phyloP scores from a whole-genome alignment of 495 filamentous ascomycete genomes.

The Tuber microsphaerosporum region DNA sequence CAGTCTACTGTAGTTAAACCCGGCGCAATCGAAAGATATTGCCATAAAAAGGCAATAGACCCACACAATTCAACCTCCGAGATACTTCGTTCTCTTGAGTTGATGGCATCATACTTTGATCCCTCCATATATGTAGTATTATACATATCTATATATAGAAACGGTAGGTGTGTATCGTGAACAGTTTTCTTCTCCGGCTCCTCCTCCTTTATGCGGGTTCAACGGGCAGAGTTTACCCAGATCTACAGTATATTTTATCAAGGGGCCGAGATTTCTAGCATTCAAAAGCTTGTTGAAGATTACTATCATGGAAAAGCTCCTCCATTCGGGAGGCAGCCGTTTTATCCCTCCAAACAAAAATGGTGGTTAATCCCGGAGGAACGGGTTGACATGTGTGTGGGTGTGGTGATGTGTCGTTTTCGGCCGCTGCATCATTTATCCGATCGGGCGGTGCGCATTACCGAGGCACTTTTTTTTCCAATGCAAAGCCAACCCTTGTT shows the following conservation, averaged over 20 bases:
- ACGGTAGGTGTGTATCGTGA: neutral
- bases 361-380: conserved; percentile 22
- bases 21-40: neutral
- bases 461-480: neutral
- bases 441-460: neutral
- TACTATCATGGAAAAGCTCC: neutral
- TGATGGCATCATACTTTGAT: neutral
- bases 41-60: neutral
- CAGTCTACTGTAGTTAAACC: neutral
- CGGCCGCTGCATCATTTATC: conserved; percentile 2
- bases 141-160: neutral
- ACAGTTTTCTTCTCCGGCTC: neutral
- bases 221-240: neutral
- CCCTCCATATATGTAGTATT: neutral
- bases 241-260: neutral
- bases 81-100: neutral
- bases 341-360: conserved; percentile 13
- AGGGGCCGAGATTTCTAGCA: neutral
- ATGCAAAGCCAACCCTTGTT: neutral
- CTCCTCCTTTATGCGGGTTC: neutral
- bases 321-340: neutral
- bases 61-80: neutral
- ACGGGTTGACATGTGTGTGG: conserved; percentile 27
- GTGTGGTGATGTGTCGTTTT: neutral
- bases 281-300: neutral